Percentiles rank a stretch among this genome's conserved stretches.
phyloP scores from a whole-genome alignment of 2,329 filamentous ascomycete genomes.

The Cladosporium sp. region DNA sequence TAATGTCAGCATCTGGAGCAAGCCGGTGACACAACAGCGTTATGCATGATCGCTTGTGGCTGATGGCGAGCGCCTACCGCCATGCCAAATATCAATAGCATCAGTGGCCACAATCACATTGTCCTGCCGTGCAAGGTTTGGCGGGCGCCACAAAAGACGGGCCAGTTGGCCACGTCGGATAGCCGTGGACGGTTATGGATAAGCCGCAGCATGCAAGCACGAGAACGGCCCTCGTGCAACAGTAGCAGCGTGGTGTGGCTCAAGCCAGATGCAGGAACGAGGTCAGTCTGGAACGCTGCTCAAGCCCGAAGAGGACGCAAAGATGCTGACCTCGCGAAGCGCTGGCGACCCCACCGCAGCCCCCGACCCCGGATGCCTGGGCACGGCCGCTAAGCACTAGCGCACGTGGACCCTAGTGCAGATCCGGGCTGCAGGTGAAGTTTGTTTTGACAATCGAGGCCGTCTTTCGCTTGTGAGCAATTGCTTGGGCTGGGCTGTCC shows the following conservation, averaged over 20 bases:
- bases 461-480: neutral
- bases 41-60: neutral
- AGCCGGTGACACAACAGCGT: neutral
- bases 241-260: neutral
- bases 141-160: neutral
- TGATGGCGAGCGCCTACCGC: neutral
- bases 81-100: neutral
- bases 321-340: neutral
- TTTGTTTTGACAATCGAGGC: slow-evolving; percentile 3
- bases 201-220: neutral
- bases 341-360: neutral
- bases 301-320: neutral
- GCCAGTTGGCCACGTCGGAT: neutral
- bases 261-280: slow-evolving; percentile 1
- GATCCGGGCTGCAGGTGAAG: slow-evolving; percentile 1
- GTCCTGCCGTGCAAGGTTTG: neutral
- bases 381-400: neutral
- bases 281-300: neutral
- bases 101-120: neutral
- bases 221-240: neutral
- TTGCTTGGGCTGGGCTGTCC: neutral
- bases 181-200: neutral
- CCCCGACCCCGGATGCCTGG: neutral
- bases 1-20: neutral
- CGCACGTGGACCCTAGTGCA: neutral